Evolutionary conservation across 768 basidiomycete genomes (phyloP).

Genomic region (Mrakia frigida): DNA sequence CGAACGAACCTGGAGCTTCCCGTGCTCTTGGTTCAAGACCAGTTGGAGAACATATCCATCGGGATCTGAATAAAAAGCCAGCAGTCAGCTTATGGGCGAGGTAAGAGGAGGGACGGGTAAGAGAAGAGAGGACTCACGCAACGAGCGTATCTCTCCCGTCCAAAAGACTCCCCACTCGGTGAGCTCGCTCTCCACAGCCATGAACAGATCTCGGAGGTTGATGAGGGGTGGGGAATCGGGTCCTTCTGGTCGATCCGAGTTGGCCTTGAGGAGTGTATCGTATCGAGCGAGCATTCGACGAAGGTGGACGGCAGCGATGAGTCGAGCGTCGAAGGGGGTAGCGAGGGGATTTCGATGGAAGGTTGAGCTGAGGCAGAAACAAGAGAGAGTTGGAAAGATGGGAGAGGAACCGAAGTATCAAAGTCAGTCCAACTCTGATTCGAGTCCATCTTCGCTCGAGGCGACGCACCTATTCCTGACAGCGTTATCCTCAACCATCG

Average conservation of each 20-base stretch:
- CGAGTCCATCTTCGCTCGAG: background rate
- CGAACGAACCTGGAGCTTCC: background rate
- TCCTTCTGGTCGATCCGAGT: background rate
- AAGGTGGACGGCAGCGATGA: conserved; percentile 4
- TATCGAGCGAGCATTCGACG: background rate
- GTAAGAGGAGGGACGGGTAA: too few relatives aligned
- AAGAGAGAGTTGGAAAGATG: background rate
- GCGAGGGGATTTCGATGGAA: conserved; percentile 2
- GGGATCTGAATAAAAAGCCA: too few relatives aligned
- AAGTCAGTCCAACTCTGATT: too few relatives aligned
- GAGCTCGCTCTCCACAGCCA: background rate
- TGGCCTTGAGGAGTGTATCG: background rate
- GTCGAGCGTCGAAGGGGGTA: background rate
- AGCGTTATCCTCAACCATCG: background rate
- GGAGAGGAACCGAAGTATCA: background rate
- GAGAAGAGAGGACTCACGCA: too few relatives aligned
- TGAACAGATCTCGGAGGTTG: conserved; percentile 1
- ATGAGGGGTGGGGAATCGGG: background rate
- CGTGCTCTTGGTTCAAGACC: conserved; percentile 1
- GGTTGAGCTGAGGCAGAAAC: background rate
- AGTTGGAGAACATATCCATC: background rate
- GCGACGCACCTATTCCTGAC: background rate
- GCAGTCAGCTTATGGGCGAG: too few relatives aligned
- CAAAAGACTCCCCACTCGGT: background rate
- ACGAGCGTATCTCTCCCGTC: background rate